Evolutionary conservation across 495 filamentous ascomycete genomes (phyloP).

Genomic region (Penicillium malachiteum): DNA sequence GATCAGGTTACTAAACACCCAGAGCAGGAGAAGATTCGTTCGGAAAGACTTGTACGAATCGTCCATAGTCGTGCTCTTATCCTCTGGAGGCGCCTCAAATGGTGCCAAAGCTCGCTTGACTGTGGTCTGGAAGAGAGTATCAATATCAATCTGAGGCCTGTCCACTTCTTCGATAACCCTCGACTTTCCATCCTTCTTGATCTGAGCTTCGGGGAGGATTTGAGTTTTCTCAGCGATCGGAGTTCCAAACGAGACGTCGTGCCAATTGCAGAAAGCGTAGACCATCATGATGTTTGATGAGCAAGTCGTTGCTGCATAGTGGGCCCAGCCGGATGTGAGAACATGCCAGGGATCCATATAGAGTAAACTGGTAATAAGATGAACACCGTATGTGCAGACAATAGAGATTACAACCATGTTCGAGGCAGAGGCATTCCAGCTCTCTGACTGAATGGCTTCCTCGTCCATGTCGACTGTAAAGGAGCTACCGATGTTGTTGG

Average conservation of each 20-base stretch:
- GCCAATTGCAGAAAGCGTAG: constrained; percentile 97
- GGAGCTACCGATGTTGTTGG: constrained; percentile 55
- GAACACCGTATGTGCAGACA: constrained; percentile 88
- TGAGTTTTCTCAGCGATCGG: constrained; percentile 95
- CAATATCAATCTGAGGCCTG: constrained; percentile 90
- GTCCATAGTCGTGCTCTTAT: constrained; percentile 61
- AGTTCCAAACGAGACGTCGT: constrained; percentile 98
- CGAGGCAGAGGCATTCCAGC: constrained; percentile 22
- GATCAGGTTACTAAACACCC: constrained; percentile 84
- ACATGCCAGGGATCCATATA: constrained; percentile 99
- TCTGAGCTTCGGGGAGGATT: constrained; percentile 78
- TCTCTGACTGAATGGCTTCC: constrained; percentile 1
- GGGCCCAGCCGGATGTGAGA: constrained; percentile 91
- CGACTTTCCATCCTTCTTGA: constrained; percentile 71
- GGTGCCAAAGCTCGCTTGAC: constrained; percentile 81
- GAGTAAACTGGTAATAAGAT: constrained; percentile 92
- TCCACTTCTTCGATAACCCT: constrained; percentile 91
- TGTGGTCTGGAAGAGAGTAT: constrained; percentile 84
- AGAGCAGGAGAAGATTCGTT: constrained; percentile 75
- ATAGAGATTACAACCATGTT: constrained; percentile 82
- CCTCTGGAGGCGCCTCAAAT: constrained; percentile 48
- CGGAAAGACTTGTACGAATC: constrained; percentile 95
- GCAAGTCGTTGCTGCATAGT: constrained; percentile 48
- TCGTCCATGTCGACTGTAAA: constrained; percentile 34
- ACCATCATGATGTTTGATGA: constrained; percentile 94